Evolutionary conservation across 306 rosid species (phyloP), one percentile per base, ranked within the genome.

Genomic region (Quillaja saponaria): DNA sequence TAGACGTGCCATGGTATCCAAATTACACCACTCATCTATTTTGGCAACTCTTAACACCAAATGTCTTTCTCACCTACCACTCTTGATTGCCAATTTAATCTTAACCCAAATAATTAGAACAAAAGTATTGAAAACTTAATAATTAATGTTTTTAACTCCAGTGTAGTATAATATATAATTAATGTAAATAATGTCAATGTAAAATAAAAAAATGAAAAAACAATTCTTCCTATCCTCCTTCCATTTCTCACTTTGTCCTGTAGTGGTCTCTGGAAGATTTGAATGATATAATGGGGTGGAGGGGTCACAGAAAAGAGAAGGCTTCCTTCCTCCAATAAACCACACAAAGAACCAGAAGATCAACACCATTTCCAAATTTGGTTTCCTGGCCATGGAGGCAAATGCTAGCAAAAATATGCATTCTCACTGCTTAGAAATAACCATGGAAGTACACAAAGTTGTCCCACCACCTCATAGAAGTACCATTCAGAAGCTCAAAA

Each of bases 361-460:
- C 31, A 34, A 63, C n/a, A 47, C 51, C 11, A 55, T 20, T 58
- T 55, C 33, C 59, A 67, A 13, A 1, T 4, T 21, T 19, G 45
- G 2, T 38, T 13, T 35, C 8, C 60, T 65, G 28, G 61, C 66
- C 47, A 77, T 77, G 75, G 70, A 71, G 16, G 9, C 71, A 34
- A 61, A 59, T 40, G 53, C 7, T 25, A 21, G 8, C 20, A 39
- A 7, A 63, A 62, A 9, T 65, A 61, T 49, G 71, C 75, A 63
- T 21, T 74, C 82, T 1, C 83, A 80, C 74, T 74, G 86, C 35
- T 7, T 84, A 15, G 88, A 85, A 34, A 75, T 87, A 53, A 1
- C 38, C 20, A 66, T 74, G 80, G 96, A 85, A 72, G 58, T 67
- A 3, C 98, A 91, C 85, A 80, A 75, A 59, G 99, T 92, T 52